Evolutionary conservation across 768 basidiomycete genomes (phyloP), one percentile per base, ranked within the genome.

Genomic region (Phanerodontia chrysosporium): DNA sequence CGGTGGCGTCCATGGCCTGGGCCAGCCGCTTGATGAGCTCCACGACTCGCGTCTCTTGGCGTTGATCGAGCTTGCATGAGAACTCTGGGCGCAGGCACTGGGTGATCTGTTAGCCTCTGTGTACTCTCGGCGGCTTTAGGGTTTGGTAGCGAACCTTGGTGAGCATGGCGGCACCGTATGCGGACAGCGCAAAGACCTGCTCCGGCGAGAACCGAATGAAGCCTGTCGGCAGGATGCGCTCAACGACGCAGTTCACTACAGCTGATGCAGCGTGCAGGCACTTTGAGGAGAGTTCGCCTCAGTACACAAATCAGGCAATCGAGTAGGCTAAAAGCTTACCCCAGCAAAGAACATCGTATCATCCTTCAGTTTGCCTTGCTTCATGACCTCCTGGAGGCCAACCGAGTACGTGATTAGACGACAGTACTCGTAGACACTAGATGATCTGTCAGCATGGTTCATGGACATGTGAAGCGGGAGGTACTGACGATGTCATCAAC

Each of bases 101-200:
- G 18, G 13, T 51, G 30, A 14, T 35, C 18, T n/a, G 48, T 24
- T 21, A 55, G 45, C 13, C 32, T 35, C n/a, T 25, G 57, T 36
- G 48, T 45, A 45, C 46, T 13, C 13, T 35, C 6, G 13, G 51
- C 6, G 30, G 28, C 29, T 7, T 30, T 8, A 9, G 32, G 35
- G 35, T 22, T 22, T 28, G 14, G 24, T 9, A 39, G 62, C 79
- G 63, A 64, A 86, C 84, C 70, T 85, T 84, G 52, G 85, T 73
- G 24, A 87, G 71, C 64, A 84, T 84, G 2, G 83, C 83, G 2
- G 83, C 77, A 9, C 83, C 83, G 64, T 84, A 87, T 5, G 84
- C 77, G 12, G 83, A 66, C 45, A 72, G 70, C 22, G 70, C 64
- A 55, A 70, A 72, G 46, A 70, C 63, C 36, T 70, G 62, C 52